Percentiles rank a stretch among this genome's conserved stretches.
Conservation (phyloP, 1,139 yeast species). For the Magnusiomyces fungicola region DNA sequence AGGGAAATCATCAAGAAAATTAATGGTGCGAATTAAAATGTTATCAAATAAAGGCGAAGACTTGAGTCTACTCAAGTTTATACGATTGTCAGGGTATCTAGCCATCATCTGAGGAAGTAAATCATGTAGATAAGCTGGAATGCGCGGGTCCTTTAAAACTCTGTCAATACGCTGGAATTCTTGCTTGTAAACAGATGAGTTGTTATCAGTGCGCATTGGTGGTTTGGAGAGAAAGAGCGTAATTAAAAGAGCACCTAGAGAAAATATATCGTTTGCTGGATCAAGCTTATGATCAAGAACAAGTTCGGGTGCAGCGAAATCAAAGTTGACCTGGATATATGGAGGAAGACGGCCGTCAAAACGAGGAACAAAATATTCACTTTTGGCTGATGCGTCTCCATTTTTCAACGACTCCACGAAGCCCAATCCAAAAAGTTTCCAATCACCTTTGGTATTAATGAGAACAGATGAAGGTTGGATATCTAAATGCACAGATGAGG, state of each 20-base stretch:
- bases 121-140: constrained; percentile 31
- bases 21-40: constrained; percentile 72
- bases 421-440: constrained; percentile 80
- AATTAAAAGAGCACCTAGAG: constrained; percentile 67
- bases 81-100: constrained; percentile 36
- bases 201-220: constrained; percentile 32
- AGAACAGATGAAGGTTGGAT: constrained; percentile 71
- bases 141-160: constrained; percentile 36
- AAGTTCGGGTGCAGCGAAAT: constrained; percentile 72
- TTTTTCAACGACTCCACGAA: constrained; percentile 36
- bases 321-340: constrained; percentile 62
- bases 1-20: constrained; percentile 76
- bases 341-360: constrained; percentile 67
- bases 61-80: constrained; percentile 43
- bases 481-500: constrained; percentile 70
- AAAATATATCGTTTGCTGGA: constrained; percentile 72
- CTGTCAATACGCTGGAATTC: constrained; percentile 33
- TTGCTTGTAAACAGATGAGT: constrained; percentile 31
- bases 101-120: constrained; percentile 39
- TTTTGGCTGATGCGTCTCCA: constrained; percentile 1
- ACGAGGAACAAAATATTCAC: constrained; percentile 52
- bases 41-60: constrained; percentile 65
- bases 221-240: constrained; percentile 46
- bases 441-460: constrained; percentile 80
- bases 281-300: constrained; percentile 53